These are phyloP conservation scores for Aspergillus eucalypticola DNA, from an alignment of 2,329 filamentous ascomycete genomes.

Conservation along the genomic window DNA sequence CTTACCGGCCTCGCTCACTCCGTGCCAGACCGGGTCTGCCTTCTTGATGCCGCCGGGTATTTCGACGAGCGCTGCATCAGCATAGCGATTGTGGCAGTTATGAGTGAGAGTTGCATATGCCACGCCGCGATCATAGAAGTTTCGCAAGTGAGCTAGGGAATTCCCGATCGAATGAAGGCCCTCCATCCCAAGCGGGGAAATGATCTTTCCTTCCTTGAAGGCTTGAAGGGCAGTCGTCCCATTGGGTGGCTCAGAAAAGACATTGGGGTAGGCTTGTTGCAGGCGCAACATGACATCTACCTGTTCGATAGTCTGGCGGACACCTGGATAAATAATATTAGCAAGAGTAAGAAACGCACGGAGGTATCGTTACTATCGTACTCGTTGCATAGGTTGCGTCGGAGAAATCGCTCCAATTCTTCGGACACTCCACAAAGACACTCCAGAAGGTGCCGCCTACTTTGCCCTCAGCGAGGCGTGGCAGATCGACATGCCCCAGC, in stretches of 20 bases:
- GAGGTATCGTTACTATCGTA: conserved; percentile 39
- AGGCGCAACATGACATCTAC: conserved; percentile 40
- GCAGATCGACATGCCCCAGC: conserved; percentile 72
- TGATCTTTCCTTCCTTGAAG: conserved; percentile 64
- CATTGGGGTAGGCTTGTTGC: conserved; percentile 34
- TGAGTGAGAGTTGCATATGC: conserved; percentile 88
- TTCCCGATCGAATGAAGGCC: conserved; percentile 95
- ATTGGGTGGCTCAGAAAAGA: conserved; percentile 60
- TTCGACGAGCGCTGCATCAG: conserved; percentile 71
- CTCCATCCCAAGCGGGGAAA: conserved; percentile 79
- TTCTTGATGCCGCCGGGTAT: conserved; percentile 42
- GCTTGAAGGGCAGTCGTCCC: conserved; percentile 62
- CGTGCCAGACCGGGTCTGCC: conserved; percentile 50
- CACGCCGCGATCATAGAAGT: conserved; percentile 75
- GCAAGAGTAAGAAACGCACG: background rate
- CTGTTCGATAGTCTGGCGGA: conserved; percentile 38
- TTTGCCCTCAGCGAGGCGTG: conserved; percentile 66
- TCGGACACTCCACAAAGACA: conserved; percentile 76
- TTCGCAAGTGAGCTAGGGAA: conserved; percentile 64
- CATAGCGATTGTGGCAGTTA: conserved; percentile 89
- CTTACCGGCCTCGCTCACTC: conserved; percentile 70
- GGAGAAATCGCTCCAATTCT: conserved; percentile 70
- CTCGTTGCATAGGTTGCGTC: conserved; percentile 69
- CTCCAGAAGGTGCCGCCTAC: conserved; percentile 89
- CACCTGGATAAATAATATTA: conserved; percentile 19